Conservation (phyloP, 2,329 filamentous ascomycete genomes). For the Fusarium xyrophilum region DNA sequence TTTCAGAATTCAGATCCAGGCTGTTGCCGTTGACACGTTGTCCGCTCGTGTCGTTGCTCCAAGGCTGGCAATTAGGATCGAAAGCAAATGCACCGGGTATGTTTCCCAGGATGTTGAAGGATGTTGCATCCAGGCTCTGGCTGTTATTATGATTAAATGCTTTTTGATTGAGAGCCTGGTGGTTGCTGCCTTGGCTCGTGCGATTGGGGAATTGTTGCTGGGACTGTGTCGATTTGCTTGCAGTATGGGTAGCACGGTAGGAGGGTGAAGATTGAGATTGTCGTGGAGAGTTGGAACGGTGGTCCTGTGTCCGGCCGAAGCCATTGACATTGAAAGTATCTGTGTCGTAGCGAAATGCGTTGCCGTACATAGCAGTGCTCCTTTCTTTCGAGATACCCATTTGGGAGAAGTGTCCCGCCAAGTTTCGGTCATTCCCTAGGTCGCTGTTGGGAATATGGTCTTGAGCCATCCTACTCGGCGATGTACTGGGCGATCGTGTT, state of each 20-base stretch:
- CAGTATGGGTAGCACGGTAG: constrained; percentile 46
- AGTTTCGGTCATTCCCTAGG: constrained; percentile 53
- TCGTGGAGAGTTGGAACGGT: constrained; percentile 63
- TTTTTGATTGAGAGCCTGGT: constrained; percentile 44
- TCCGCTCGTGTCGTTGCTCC: constrained; percentile 47
- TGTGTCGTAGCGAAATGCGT: constrained; percentile 39
- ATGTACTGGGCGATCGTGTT: constrained; percentile 58
- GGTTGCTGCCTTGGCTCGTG: constrained; percentile 52
- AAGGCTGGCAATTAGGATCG: constrained; percentile 57
- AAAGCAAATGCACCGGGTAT: constrained; percentile 49
- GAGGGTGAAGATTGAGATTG: constrained; percentile 50
- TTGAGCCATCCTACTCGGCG: constrained; percentile 64
- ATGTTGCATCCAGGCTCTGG: constrained; percentile 43
- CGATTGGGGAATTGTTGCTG: constrained; percentile 53
- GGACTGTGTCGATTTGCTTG: constrained; percentile 55
- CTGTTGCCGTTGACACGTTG: constrained; percentile 39
- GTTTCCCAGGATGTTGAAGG: constrained; percentile 40
- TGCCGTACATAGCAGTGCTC: constrained; percentile 33
- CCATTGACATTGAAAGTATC: not conserved
- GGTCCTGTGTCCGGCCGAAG: constrained; percentile 56
- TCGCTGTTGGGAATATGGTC: constrained; percentile 54
- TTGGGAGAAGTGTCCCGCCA: constrained; percentile 47
- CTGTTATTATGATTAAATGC: constrained; percentile 42
- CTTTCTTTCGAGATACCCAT: constrained; percentile 33
- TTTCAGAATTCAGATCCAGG: constrained; percentile 41